These are phyloP conservation scores for Microsporum audouinii DNA, from an alignment of 2,329 filamentous ascomycete species.

Conservation along the genomic window DNA sequence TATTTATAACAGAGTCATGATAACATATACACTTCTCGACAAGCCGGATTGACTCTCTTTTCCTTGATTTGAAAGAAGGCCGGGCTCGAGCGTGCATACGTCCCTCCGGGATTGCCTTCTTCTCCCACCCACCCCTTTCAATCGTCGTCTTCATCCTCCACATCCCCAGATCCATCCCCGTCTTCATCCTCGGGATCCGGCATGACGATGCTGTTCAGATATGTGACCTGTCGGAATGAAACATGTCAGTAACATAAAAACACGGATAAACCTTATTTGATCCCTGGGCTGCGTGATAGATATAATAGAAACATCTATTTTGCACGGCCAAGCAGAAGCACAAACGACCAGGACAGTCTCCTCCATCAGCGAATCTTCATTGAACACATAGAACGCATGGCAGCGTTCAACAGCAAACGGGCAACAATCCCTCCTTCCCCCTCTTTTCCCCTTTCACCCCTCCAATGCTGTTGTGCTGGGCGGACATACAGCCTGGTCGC, in stretches of 20 bases:
- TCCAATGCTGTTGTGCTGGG: neutral
- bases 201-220: slow-evolving; percentile 62
- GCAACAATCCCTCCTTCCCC: neutral
- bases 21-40: neutral
- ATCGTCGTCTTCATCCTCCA: neutral
- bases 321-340: slow-evolving; percentile 6
- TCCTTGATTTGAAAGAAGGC: neutral
- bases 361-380: slow-evolving; percentile 3
- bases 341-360: neutral
- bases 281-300: neutral
- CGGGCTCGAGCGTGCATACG: neutral
- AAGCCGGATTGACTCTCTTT: neutral
- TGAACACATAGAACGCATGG: slow-evolving; percentile 2
- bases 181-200: slow-evolving; percentile 48
- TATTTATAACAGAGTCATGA: neutral
- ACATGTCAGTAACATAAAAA: slow-evolving; percentile 6
- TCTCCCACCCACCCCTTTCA: neutral
- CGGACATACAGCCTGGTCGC: neutral
- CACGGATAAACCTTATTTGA: slow-evolving; percentile 2
- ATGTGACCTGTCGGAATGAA: slow-evolving; percentile 45
- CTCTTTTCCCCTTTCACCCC: neutral
- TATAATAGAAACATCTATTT: slow-evolving; percentile 4
- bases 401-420: neutral
- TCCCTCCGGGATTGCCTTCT: neutral
- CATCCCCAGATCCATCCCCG: slow-evolving; percentile 28